Conservation (phyloP, 2,329 filamentous ascomycete genomes). For the Alternaria sp. region DNA sequence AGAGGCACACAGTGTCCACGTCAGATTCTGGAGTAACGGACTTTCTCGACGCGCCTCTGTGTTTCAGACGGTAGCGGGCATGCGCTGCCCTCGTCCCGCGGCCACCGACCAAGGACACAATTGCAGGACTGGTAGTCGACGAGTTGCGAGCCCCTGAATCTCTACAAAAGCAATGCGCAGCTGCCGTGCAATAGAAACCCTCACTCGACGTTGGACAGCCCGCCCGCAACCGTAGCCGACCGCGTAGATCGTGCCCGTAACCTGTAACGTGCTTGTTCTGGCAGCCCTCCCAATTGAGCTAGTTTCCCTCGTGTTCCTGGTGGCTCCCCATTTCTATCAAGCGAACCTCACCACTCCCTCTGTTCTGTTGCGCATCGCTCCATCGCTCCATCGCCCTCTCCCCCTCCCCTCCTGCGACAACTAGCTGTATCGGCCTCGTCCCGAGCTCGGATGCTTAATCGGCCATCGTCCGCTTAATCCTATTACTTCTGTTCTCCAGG, state of each 20-base stretch:
- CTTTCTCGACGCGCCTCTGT: slow-evolving; percentile 40
- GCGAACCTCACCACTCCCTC: slow-evolving; percentile 19
- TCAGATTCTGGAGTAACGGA: slow-evolving; percentile 37
- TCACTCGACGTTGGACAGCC: slow-evolving; percentile 2
- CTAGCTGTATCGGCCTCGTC: slow-evolving; percentile 26
- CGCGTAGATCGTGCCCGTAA: slow-evolving; percentile 21
- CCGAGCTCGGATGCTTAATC: slow-evolving; percentile 44
- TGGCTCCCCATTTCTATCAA: slow-evolving; percentile 26
- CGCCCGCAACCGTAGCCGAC: slow-evolving; percentile 5
- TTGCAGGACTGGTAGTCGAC: slow-evolving; percentile 5
- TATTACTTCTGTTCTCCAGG: slow-evolving; percentile 51
- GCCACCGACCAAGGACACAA: slow-evolving; percentile 34
- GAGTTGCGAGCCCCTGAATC: slow-evolving; percentile 22
- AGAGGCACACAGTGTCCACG: slow-evolving; percentile 34
- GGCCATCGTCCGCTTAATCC: slow-evolving; percentile 45
- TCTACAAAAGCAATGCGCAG: slow-evolving; percentile 23
- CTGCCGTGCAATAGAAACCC: slow-evolving; percentile 11
- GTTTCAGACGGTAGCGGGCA: slow-evolving; percentile 38
- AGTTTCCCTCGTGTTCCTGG: slow-evolving; percentile 21
- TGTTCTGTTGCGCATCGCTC: slow-evolving; percentile 8
- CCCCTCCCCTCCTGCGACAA: slow-evolving; percentile 19
- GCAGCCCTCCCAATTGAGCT: slow-evolving; percentile 17
- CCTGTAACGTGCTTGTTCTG: slow-evolving; percentile 30
- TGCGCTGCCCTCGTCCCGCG: slow-evolving; percentile 20
- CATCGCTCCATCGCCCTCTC: slow-evolving; percentile 17